These are phyloP conservation scores for Elaeis guineensis DNA, from an alignment of 176 grass and related monocot species.

Conservation along the genomic window DNA sequence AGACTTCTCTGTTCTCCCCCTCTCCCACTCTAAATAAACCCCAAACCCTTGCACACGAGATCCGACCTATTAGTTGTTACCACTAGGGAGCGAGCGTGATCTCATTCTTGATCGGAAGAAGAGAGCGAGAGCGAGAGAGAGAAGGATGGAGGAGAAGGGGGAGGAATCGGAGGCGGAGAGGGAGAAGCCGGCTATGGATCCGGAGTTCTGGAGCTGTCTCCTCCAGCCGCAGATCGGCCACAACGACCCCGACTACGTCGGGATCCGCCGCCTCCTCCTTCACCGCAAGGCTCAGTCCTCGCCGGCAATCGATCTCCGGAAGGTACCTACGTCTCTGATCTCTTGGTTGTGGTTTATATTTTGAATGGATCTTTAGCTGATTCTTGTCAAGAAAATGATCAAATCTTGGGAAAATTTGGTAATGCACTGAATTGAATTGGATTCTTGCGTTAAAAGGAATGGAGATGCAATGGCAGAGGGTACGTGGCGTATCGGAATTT, in stretches of 20 bases:
- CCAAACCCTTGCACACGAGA: too few species aligned
- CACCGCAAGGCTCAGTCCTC: constrained; percentile 47
- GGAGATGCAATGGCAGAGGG: constrained; percentile 84
- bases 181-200: constrained; percentile 24
- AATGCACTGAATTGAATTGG: too few species aligned
- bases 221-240: constrained; percentile 68
- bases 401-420: too few species aligned
- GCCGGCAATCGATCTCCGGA: constrained; percentile 39
- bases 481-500: constrained; percentile 71
- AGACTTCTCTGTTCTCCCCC: too few species aligned
- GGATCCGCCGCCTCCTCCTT: constrained; percentile 62
- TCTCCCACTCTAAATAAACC: too few species aligned
- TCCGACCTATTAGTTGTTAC: too few species aligned
- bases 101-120: too few species aligned
- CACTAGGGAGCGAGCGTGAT: too few species aligned
- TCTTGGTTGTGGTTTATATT: too few species aligned
- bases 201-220: constrained; percentile 81
- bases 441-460: constrained; percentile 34
- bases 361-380: too few species aligned
- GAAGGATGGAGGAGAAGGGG: not conserved
- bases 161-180: not conserved
- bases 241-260: constrained; percentile 56
- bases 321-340: constrained; percentile 25
- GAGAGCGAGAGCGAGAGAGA: too few species aligned
- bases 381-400: too few species aligned